Evolutionary conservation across 208 protist species (phyloP), one percentile per base, ranked within the genome.

Genomic region (Wallacemonas rigidus): DNA sequence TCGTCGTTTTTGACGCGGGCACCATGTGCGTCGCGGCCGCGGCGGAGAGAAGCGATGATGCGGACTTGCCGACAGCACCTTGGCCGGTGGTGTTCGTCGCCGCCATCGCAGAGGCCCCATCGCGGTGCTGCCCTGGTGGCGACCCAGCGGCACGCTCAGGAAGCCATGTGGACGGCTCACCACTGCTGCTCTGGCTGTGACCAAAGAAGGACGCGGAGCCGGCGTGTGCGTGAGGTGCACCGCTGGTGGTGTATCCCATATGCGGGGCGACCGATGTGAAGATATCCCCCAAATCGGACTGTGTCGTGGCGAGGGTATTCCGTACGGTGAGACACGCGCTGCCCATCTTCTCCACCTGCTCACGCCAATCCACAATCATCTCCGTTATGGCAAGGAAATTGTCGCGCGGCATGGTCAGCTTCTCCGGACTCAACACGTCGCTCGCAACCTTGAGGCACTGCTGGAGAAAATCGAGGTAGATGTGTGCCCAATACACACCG

Each of bases 301-400:
- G 41, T 15, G 64, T 55, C 43, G 56, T 40, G 6, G 45, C 67
- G 14, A 72, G 39, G 8, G 41, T 11, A 35, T 36, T 41, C 1
- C 55, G 43, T 54, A 72, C 47, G n/a, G 51, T 47, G 12, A 54
- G 5, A 4, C 39, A 61, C 6, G 38, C 26, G 50, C 45, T 45
- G n/a, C 69, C 68, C 5, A 86, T 6, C 43, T 84, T 74, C 57
- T 77, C 54, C 17, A 91, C 44, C 54, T 81, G 67, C 12, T 56
- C 17, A 26, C 65, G 62, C 80, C 82, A 88, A 36, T 86, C 80
- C 26, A 67, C 73, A 3, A 91, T 72, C 58, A 86, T 80, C 38
- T 85, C 69, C 44, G 67, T 76, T 12, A 91, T 78, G 12, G 81
- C 65, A 11, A 83, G 75, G 63, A 86, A 88, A 61, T 86, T 91